Evolutionary conservation across 345 rosid genomes (phyloP), one percentile per base, ranked within the genome.

Genomic region (Camelina hispida): DNA sequence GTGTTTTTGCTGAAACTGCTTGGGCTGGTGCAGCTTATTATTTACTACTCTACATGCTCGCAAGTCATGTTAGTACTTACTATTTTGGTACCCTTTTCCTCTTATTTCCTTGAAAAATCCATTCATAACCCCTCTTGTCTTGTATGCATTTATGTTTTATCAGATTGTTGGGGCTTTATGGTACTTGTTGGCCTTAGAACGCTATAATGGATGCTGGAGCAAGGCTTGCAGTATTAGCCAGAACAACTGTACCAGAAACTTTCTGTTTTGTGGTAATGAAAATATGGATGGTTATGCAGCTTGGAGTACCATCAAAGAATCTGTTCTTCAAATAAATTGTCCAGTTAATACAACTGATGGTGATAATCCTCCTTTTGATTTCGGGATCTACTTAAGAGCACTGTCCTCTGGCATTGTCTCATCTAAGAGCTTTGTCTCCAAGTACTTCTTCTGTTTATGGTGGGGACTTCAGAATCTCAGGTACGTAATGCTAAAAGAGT

Each of bases 391-490:
- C 72, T 25, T 63, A 17, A 77, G 83, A 12, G 97, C 96, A n/a
- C 62, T 95, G 60, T 75, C 93, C 23, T 92, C 97, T 53, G 87
- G 82, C 6, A 77, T 92, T 73, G 90, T 88, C 67, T 84, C 96
- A n/a, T 88, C 96, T 17, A 79, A 74, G 71, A 84, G 87, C n/a
- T 94, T 94, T 78, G 65, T 92, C 35, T 72, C 97, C 0, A 95
- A 94, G 52, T 95, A 83, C 74, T 89, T 87, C 76, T 95, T 85
- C 69, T 95, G 97, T 79, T 84, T 92, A 63, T 95, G 99, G 99
- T 95, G 97, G 99, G 99, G 99, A n/a, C 89, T 95, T 56, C 97
- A 92, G 83, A 95, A 95, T 81, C 83, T 95, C 74, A 94, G 99
- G 99, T 94, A 67, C 9, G 2, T 53, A 15, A 66, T 50, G 34